phyloP scores from a whole-genome alignment of 192 early-diverging fungal genomes.

The Oehlia diaphana region DNA sequence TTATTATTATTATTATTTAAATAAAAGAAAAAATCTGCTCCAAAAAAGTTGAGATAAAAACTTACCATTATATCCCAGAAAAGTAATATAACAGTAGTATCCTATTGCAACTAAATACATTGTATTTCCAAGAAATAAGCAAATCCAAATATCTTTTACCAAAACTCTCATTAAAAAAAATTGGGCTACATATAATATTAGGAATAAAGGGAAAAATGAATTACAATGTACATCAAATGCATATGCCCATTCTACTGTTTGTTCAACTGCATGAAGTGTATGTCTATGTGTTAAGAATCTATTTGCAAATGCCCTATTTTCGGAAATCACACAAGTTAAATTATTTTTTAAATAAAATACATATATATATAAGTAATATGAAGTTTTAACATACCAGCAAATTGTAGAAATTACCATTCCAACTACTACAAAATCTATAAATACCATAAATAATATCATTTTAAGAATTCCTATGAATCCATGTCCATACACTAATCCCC shows the following conservation, averaged over 20 bases:
- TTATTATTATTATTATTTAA: neutral
- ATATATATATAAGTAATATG: neutral
- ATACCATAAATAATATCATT: constrained; percentile 78
- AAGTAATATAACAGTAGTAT: constrained; percentile 89
- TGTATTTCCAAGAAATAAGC: constrained; percentile 82
- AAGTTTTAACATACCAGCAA: constrained; percentile 59
- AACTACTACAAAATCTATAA: constrained; percentile 77
- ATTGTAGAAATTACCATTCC: constrained; percentile 70
- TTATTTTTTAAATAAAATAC: neutral
- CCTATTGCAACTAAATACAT: constrained; percentile 78
- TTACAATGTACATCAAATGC: constrained; percentile 98
- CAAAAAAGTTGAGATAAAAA: neutral
- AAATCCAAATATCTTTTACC: constrained; percentile 75
- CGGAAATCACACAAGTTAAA: neutral
- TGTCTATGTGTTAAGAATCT: constrained; percentile 74
- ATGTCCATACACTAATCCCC: constrained; percentile 75
- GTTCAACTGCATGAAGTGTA: constrained; percentile 74
- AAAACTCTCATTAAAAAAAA: constrained; percentile 90
- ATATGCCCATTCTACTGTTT: constrained; percentile 94
- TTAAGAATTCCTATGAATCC: constrained; percentile 68
- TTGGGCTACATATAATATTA: constrained; percentile 86
- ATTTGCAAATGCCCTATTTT: constrained; percentile 62
- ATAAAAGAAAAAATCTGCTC: neutral
- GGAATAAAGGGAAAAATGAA: constrained; percentile 87
- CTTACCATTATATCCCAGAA: constrained; percentile 90